Base-by-base conservation (phyloP, 495 filamentous ascomycete genomes). In the Penicillium maclennaniae region DNA sequence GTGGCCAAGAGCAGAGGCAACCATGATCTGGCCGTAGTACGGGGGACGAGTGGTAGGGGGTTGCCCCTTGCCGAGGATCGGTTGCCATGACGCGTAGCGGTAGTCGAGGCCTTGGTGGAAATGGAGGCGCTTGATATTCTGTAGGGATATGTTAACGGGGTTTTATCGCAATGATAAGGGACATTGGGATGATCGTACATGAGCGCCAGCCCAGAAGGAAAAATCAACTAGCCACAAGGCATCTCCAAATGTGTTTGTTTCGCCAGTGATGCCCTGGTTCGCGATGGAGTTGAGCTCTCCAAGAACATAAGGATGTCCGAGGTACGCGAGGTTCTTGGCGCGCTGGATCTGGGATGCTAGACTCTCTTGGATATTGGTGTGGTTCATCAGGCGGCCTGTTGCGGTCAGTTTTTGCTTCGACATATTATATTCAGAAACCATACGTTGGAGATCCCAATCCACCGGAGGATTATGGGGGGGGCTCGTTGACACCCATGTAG, bases 21-120 rank as follows among this genome's bases (percentile, higher is more conserved):
- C 55, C 55, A 62, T 55, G 21, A 62, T 55, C 10, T 65, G 59
- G 9, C 55, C 55, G 20, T 59, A 59, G 31, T 57, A 62, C 6
- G 53, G 62, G 10, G 59, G 42, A 8, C 49, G 16, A 4, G 62
- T 62, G 14, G 48, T 34, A 5, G 55, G 55, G 2, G 46, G 28
- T 0, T 40, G 9, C 1, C 53, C 49, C 9, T 59, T 52, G 38
- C 42, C 51, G 0, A 20, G 6, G 19, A 65, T 59, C 1, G 61
- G 58, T 31, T 65, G 58, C 61, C 61, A 61, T 2, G 55, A 61
- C 1, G 52, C 47, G 21, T 61, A 65, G 4, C 58, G 53, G 31
- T 64, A 64, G 39, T 61, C 44, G 1, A 56, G 52, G 3, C 61
- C 61, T 54, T 59, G 58, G 39, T 64, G 61, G 7, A 64, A 58